Evolutionary conservation across 2,329 filamentous ascomycete species (phyloP), one percentile per base, ranked within the genome.

Genomic region (Sporothrix curviconia): DNA sequence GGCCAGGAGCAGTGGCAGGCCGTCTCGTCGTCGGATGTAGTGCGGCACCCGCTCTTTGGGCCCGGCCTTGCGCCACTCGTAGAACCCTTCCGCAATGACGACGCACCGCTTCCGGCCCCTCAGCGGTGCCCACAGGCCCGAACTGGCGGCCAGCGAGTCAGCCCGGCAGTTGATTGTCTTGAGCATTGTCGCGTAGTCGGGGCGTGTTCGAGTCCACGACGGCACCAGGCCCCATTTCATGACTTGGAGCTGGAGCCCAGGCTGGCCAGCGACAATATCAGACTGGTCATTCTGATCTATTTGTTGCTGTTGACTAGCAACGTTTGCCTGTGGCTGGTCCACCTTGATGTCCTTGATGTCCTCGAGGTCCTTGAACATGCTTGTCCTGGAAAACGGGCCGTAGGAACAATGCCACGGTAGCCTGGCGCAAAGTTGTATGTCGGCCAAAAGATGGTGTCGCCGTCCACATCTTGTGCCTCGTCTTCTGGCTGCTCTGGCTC

Each of bases 211-310:
- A 3, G 89, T 95, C 92, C 92, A 97, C 71, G 87, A 96, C 0
- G 94, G 92, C 14, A 97, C 78, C 7, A 99, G 79, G 0, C 92
- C 94, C 94, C 94, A 99, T 79, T 90, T 92, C 89, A 97, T 97
- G 2, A 85, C 79, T 69, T 96, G 91, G 8, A 99, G 76, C 7
- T 28, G 32, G 9, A 78, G 77, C 59, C 74, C 69, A 28, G 65
- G 65, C 52, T 44, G 15, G 15, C 8, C 12, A 17, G 37, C 6
- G n/a, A n/a, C n/a, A n/a, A n/a, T n/a, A n/a, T n/a, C n/a, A n/a
- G n/a, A n/a, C n/a, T n/a, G n/a, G n/a, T n/a, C 6, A 7, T 17
- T 7, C 19, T n/a, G 2, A 7, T 7, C 17, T 36, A 12, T 17
- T 37, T 8, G 30, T 2, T 12, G n/a, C 4, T 24, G 15, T 4